A percentile compares a stretch with the other conserved stretches of the same genome.
phyloP scores from a whole-genome alignment of 106 monocot genomes.

The Hemerocallis citrina region DNA sequence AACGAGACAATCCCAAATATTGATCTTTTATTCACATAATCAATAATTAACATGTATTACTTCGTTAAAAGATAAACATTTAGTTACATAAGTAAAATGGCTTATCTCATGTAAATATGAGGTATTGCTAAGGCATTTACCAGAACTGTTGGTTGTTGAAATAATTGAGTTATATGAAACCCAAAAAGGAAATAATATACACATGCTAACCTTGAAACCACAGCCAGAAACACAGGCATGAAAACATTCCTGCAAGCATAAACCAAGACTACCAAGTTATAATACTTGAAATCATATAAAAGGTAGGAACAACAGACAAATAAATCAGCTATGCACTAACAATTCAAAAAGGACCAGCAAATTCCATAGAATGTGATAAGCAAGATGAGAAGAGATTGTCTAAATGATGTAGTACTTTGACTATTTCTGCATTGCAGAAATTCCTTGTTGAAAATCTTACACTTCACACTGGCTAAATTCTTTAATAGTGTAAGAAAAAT shows the following conservation, averaged over 20 bases:
- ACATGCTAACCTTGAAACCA: constrained; percentile 70
- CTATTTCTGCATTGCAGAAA: no score
- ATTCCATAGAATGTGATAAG: no score
- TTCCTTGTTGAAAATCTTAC: no score
- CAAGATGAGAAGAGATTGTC: no score
- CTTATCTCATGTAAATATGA: not conserved
- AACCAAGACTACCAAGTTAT: constrained; percentile 9
- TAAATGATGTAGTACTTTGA: no score
- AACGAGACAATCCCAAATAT: no score
- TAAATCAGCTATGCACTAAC: no score
- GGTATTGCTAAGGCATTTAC: not conserved
- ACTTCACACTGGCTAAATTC: no score
- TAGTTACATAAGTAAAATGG: not conserved
- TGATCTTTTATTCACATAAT: no score
- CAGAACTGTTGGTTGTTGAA: not conserved
- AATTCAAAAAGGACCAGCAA: no score
- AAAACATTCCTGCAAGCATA: constrained; percentile 77
- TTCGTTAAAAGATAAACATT: not conserved
- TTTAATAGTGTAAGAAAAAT: no score
- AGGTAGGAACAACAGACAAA: not conserved
- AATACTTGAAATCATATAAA: not conserved
- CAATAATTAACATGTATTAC: not conserved
- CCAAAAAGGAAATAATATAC: not conserved
- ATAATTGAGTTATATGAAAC: not conserved
- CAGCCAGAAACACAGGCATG: constrained; percentile 90